Base-by-base conservation (phyloP, 352 stramenopile genomes). In the Saprolegnia diclina region DNA sequence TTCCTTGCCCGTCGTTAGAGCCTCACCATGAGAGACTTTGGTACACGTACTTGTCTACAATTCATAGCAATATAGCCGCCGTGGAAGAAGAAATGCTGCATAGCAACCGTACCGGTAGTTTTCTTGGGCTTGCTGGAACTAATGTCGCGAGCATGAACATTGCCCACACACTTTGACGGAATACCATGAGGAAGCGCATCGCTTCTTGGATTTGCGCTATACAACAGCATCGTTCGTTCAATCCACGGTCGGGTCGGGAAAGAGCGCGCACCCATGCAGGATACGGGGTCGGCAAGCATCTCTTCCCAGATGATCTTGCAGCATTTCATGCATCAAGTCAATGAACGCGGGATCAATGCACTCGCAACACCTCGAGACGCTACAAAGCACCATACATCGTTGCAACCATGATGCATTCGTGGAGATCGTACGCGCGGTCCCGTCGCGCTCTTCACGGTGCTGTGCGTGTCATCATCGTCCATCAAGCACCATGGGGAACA, bases 71-170 rank as follows among this genome's bases (percentile, higher is more conserved):
- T 56, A 11, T 14, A 65, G 4, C 63, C 14, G 37, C 14, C 26
- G 56, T 56, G 4, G 16, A 56, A 56, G 18, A 26, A 40, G 21
- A 38, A 24, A 1, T 11, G 32, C 19, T 1, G 62, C 2, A n/a
- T 32, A 7, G 5, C 1, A 55, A 59, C 6, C 56, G 50, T 74
- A 92, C 86, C 86, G 79, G 62, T 83, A 91, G 0, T 82, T 83
- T 67, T 94, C 86, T 83, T 94, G 86, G 9, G 86, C 84, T 29
- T 92, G 68, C 65, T 94, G 86, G 72, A 89, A 94, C 86, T 94
- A 37, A 62, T 24, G 21, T 21, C 29, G 26, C n/a, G 44, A 26
- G 44, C 13, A 67, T 38, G 14, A 64, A 35, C 4, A 52, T 29
- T 37, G 29, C n/a, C 52, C 22, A 13, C 65, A 57, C 24, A n/a